Conservation (phyloP, 257 asterid species). For the Apocynum venetum region DNA sequence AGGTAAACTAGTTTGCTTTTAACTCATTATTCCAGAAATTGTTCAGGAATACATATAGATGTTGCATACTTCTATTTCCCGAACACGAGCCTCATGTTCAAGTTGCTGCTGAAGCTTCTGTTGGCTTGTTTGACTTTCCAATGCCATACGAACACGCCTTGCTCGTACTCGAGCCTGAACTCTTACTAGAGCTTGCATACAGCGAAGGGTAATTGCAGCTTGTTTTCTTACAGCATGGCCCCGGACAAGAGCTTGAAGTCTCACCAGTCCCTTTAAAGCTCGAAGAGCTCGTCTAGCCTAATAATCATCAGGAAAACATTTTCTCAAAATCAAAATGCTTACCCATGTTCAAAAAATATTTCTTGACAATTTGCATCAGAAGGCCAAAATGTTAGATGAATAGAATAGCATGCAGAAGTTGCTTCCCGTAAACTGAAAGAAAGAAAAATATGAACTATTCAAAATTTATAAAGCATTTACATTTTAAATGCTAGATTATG, state of each 20-base stretch:
- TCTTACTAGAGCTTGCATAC: conserved; percentile 98
- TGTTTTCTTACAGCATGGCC: conserved; percentile 99
- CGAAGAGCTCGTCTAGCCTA: conserved; percentile 98
- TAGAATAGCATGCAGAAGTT: neutral
- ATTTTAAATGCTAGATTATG: neutral
- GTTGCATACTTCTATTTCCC: conserved; percentile 81
- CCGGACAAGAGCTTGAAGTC: conserved; percentile 99
- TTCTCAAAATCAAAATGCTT: neutral
- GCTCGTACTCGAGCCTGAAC: conserved; percentile 99
- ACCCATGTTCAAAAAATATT: neutral
- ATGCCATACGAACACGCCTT: conserved; percentile 85
- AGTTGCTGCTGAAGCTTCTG: conserved; percentile 70
- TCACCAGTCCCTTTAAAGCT: conserved; percentile 93
- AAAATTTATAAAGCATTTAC: neutral
- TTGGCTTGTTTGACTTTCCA: conserved; percentile 71
- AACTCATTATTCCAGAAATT: neutral
- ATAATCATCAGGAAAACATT: conserved; percentile 14
- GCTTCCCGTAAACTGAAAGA: neutral
- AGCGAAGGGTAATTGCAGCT: conserved; percentile 92
- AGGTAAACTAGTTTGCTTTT: neutral
- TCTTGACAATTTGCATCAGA: no score
- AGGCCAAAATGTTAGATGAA: neutral
- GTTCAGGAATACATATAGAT: conserved; percentile 8
- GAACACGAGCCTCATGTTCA: conserved; percentile 75
- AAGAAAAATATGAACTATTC: neutral